Evolutionary conservation across 768 basidiomycete species (phyloP), one percentile per base, ranked within the genome.

Genomic region (Kwoniella pini): DNA sequence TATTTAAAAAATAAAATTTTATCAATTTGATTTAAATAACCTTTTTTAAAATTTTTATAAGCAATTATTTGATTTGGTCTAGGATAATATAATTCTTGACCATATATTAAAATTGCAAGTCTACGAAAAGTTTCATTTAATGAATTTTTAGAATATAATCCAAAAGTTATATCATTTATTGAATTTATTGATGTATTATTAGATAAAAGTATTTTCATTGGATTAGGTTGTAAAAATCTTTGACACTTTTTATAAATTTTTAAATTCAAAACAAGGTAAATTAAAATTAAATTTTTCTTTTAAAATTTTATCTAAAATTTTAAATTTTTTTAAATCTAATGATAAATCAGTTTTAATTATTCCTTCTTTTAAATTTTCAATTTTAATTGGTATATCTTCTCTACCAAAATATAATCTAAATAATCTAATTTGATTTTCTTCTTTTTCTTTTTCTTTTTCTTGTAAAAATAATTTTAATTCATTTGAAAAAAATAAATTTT

Each of bases 1-100:
- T 6, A 31, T 17, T 31, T 5, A 12, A 13, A 11, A 19, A 24
- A 19, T 2, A 53, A 19, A 12, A 53, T 40, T 6, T 17, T 6
- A 15, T 51, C 39, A 7, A 53, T 22, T 13, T 11, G 10, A 26
- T 22, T 3, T 5, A 10, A 3, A 40, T 53, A 53, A 4, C 51
- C 51, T 4, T 17, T 3, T 42, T 40, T 53, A 36, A 53, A 53
- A 5, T 22, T 17, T 27, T 10, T 12, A 15, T 53, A 53, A 11
- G n/a, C 1, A 21, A 21, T 22, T 4, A 10, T 7, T 26, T 39
- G 51, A 19, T 40, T 33, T 12, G 51, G 51, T 19, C 51, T 33
- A 26, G 51, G 51, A 13, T 53, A 40, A 27, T 53, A 53, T 4
- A 40, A 13, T 22, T 53, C 51, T 40, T 53, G 51, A 12, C 27